phyloP scores from a whole-genome alignment of 768 basidiomycete species.

The Cytidiella melzeri region DNA sequence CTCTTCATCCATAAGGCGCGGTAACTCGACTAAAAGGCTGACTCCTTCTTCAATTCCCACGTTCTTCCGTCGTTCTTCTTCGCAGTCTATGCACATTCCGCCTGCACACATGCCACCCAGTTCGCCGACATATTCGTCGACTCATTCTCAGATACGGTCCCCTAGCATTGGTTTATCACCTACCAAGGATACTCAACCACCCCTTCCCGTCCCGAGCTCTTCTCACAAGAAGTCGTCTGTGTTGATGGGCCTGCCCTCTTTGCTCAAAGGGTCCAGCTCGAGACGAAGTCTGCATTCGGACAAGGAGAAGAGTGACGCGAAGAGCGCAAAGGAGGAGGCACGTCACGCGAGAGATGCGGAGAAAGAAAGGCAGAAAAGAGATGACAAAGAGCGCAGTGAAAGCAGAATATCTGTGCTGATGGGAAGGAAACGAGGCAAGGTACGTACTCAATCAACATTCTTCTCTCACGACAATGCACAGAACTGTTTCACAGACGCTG shows the following conservation, averaged over 20 bases:
- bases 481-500: constrained; percentile 49
- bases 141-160: constrained; percentile 36
- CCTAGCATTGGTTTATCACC: constrained; percentile 39
- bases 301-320: constrained; percentile 36
- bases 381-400: constrained; percentile 79
- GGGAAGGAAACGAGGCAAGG: constrained; percentile 89
- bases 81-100: constrained; percentile 76
- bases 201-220: constrained; percentile 51
- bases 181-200: constrained; percentile 45
- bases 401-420: constrained; percentile 85
- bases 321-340: constrained; percentile 57
- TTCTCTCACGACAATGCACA: constrained; percentile 1
- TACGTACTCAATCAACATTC: constrained; percentile 28
- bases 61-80: constrained; percentile 79
- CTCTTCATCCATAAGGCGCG: constrained; percentile 58
- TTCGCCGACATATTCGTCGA: constrained; percentile 34
- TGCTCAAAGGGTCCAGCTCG: constrained; percentile 80
- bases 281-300: constrained; percentile 71
- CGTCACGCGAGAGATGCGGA: constrained; percentile 41
- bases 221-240: constrained; percentile 78
- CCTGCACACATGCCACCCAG: constrained; percentile 28
- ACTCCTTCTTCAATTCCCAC: constrained; percentile 93
- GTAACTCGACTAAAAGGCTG: constrained; percentile 66
- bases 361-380: constrained; percentile 63
- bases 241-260: constrained; percentile 69